These are phyloP conservation scores for Helianthus annuus DNA, from an alignment of 129 eudicot species.

Conservation along the genomic window HanXRQr2.0-SUNRISE NC_035433.2:105800941-105801440, in stretches of 20 bases:
- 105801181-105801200: constrained; percentile 86
- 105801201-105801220: constrained; percentile 67
- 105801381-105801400: constrained; percentile 96
- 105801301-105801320: no score
- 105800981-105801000: constrained; percentile 81
- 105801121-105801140: background rate
- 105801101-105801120: background rate
- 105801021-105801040: constrained; percentile 33
- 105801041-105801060: constrained; percentile 63
- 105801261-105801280: background rate
- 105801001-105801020: constrained; percentile 45
- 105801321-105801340: constrained; percentile 45
- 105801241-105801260: constrained; percentile 46
- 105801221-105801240: constrained; percentile 96
- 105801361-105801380: constrained; percentile 96
- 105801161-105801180: constrained; percentile 50
- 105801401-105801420: constrained; percentile 97
- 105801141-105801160: background rate
- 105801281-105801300: background rate
- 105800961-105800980: constrained; percentile 91
- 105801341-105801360: constrained; percentile 88
- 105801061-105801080: constrained; percentile 76
- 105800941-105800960: constrained; percentile 71
- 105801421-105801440: constrained; percentile 93
- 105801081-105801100: constrained; percentile 67